phyloP scores from a whole-genome alignment of 345 rosid species.

The Eucalyptus sp. region DNA sequence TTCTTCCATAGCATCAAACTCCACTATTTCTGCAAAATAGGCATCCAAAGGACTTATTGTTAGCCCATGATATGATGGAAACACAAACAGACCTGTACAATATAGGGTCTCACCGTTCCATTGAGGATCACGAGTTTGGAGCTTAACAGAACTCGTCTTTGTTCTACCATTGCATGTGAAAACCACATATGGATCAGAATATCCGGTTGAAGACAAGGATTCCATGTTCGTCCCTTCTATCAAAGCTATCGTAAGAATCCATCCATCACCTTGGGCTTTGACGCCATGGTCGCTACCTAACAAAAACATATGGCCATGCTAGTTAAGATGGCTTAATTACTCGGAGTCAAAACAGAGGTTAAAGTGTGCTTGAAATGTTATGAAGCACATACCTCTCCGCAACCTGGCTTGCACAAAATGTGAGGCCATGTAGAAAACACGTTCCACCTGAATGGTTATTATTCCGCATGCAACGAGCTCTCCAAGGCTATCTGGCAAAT shows the following conservation, averaged over 20 bases:
- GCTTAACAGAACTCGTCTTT: slow-evolving; percentile 80
- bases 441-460: slow-evolving; percentile 51
- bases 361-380: neutral
- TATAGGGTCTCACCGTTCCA: slow-evolving; percentile 61
- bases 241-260: slow-evolving; percentile 85
- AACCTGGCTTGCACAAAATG: slow-evolving; percentile 69
- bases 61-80: neutral
- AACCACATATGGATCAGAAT: slow-evolving; percentile 71
- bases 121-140: slow-evolving; percentile 63
- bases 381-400: slow-evolving; percentile 36
- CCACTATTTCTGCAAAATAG: slow-evolving; percentile 57
- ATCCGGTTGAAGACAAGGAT: slow-evolving; percentile 40
- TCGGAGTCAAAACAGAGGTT: neutral
- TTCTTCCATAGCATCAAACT: slow-evolving; percentile 95
- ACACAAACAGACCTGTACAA: neutral
- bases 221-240: slow-evolving; percentile 61
- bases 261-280: slow-evolving; percentile 71
- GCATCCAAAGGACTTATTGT: neutral
- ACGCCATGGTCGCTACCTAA: slow-evolving; percentile 63
- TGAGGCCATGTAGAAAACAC: slow-evolving; percentile 41
- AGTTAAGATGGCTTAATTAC: neutral
- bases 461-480: slow-evolving; percentile 54
- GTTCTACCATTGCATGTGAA: slow-evolving; percentile 80
- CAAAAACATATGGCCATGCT: neutral
- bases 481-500: slow-evolving; percentile 86